Evolutionary conservation across 768 basidiomycete genomes (phyloP).

Genomic region (Mycena rosella): DNA sequence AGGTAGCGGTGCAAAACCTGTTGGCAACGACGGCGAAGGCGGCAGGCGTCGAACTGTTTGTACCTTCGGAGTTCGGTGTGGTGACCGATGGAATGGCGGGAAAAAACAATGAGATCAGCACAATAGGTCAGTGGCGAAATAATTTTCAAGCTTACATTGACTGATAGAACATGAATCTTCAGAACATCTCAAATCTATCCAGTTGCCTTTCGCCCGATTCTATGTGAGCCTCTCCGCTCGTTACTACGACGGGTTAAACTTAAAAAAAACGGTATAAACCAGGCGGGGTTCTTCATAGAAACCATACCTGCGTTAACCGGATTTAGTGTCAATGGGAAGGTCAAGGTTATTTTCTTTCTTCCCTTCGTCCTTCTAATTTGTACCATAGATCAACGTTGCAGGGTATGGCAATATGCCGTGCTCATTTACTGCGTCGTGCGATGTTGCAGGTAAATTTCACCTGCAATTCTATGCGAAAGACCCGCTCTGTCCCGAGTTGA

Average conservation of each 20-base stretch:
- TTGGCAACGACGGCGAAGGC: slow-evolving; percentile 49
- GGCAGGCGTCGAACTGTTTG: slow-evolving; percentile 50
- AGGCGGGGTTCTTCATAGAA: slow-evolving; percentile 52
- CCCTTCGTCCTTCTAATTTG: too few species aligned
- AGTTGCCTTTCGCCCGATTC: slow-evolving; percentile 46
- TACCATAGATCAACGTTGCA: slow-evolving; percentile 43
- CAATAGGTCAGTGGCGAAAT: slow-evolving; percentile 41
- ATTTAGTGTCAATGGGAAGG: slow-evolving; percentile 43
- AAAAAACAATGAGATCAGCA: slow-evolving; percentile 41
- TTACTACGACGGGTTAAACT: background rate
- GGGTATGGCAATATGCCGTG: slow-evolving; percentile 46
- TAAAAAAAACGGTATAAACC: background rate
- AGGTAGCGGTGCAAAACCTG: slow-evolving; percentile 42
- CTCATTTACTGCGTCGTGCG: slow-evolving; percentile 49
- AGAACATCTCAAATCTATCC: slow-evolving; percentile 48
- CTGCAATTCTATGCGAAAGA: background rate
- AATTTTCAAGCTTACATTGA: background rate
- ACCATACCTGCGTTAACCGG: slow-evolving; percentile 48
- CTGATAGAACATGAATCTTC: background rate
- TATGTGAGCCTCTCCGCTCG: slow-evolving; percentile 43
- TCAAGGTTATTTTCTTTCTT: background rate
- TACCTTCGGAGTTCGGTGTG: slow-evolving; percentile 52
- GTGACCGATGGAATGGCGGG: slow-evolving; percentile 45
- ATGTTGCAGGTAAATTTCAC: slow-evolving; percentile 47
- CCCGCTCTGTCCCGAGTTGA: background rate